These are phyloP conservation scores for Auxenochlorella pyrenoidosa DNA, from an alignment of 139 green algal genomes.

Conservation along the genomic window DNA sequence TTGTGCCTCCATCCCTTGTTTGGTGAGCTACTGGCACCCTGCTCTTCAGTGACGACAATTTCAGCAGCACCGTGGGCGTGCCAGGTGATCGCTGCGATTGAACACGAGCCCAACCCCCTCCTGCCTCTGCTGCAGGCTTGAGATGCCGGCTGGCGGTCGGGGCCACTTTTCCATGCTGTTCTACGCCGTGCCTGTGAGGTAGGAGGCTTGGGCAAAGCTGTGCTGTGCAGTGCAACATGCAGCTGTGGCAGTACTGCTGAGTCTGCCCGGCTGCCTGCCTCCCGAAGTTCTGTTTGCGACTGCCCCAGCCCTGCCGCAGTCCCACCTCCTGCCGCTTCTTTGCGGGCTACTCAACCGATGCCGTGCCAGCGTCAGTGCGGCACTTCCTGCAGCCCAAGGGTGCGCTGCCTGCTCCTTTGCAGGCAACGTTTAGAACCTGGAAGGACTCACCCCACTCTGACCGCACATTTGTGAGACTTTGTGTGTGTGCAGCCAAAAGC, in stretches of 20 bases:
- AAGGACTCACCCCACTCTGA: no score
- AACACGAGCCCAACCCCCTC: no score
- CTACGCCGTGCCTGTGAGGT: constrained; percentile 26
- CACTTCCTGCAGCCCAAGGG: background rate
- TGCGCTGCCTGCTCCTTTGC: background rate
- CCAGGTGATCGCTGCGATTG: background rate
- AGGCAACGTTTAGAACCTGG: no score
- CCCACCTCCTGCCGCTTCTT: background rate
- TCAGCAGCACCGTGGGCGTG: background rate
- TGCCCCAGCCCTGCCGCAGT: background rate
- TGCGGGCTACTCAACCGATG: constrained; percentile 12
- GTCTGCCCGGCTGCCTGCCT: no score
- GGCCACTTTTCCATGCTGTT: constrained; percentile 25
- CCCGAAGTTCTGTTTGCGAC: background rate
- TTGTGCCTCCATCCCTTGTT: constrained; percentile 18
- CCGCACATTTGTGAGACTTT: no score
- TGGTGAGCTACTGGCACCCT: background rate
- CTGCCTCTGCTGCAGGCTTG: background rate
- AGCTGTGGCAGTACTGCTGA: no score
- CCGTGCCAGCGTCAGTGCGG: background rate
- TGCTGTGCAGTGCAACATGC: no score
- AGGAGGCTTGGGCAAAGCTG: background rate
- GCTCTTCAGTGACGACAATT: background rate
- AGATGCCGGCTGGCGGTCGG: background rate
- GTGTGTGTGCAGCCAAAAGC: background rate